phyloP scores from a whole-genome alignment of 192 early-diverging fungal species.

The Rhizophagus clarus region DNA sequence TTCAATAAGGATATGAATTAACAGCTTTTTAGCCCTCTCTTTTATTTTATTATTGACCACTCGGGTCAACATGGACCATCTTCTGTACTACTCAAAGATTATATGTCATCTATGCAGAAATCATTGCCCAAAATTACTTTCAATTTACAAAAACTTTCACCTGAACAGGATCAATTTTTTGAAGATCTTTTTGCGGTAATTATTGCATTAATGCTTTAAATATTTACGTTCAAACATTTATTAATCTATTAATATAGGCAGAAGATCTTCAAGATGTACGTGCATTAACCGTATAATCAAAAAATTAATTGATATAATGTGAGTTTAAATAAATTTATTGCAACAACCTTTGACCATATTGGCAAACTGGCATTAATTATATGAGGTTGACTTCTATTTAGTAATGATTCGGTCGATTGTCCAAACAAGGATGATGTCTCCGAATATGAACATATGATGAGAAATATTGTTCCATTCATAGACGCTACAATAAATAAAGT shows the following conservation, averaged over 20 bases:
- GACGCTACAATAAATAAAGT: conserved; percentile 17
- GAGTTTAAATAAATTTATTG: not conserved
- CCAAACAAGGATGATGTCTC: conserved; percentile 4
- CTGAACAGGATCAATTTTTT: conserved; percentile 17
- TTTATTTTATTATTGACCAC: conserved; percentile 29
- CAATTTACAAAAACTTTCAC: conserved; percentile 9
- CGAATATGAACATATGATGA: conserved; percentile 17
- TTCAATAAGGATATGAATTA: no score
- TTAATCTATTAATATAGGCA: not conserved
- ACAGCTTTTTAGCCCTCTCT: not conserved
- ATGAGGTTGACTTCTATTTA: not conserved
- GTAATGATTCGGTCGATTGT: not conserved
- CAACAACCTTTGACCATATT: not conserved
- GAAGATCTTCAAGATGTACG: conserved; percentile 20
- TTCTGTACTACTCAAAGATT: not conserved
- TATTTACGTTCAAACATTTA: not conserved
- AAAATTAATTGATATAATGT: conserved; percentile 10
- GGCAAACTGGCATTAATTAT: no score
- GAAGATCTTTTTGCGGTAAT: conserved; percentile 25
- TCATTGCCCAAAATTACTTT: conserved; percentile 8
- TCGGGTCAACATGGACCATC: conserved; percentile 27
- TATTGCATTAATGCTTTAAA: not conserved
- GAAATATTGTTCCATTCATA: conserved; percentile 24
- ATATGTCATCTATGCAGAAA: not conserved
- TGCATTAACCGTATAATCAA: conserved; percentile 3